Base-by-base conservation (phyloP, 768 basidiomycete species). In the Lactarius vividus region DNA sequence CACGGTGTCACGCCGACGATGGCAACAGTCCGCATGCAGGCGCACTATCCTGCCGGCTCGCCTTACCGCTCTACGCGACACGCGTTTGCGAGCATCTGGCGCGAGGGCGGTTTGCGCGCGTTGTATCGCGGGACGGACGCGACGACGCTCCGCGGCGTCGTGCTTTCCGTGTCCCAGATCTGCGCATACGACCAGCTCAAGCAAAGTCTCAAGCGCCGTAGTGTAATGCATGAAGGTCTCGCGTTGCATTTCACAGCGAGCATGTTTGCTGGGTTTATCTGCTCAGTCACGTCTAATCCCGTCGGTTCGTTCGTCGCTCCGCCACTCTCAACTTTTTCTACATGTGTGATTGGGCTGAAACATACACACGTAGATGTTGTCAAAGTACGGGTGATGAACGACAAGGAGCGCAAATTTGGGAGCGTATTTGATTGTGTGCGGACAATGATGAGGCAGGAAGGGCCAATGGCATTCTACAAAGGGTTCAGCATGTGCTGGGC, bases 401-500 rank as follows among this genome's bases (percentile, higher is more conserved):
- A 78, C 64, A 77, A 76, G 65, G 71, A 70, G 49, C 70, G 75
- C 44, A 64, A 73, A 66, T 71, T 68, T 61, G 69, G 68, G 20
- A 74, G 75, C 42, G 73, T 74, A 15, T 28, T 72, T 39, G 74
- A 77, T 67, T 77, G 77, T 57, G 73, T 77, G 23, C 60, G 66
- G 66, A 72, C 62, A 28, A 73, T 78, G 52, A 40, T 77, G 61
- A 58, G 61, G 33, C 63, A 74, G 20, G 77, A 78, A 64, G 77
- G 77, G 1, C 72, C 71, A 11, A 64, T 73, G 59, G 75, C 76
- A 6, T 77, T 78, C 63, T 78, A 69, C 65, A 78, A 78, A 65
- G 77, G 77, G n/a, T 78, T 78, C 60, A 72, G 74, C n/a, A 77
- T 78, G 77, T 78, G 77, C 60, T 78, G 77, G 77, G 77, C 76